Evolutionary conservation across 495 filamentous ascomycete genomes (phyloP).

Genomic region (Xylaria intraflava): DNA sequence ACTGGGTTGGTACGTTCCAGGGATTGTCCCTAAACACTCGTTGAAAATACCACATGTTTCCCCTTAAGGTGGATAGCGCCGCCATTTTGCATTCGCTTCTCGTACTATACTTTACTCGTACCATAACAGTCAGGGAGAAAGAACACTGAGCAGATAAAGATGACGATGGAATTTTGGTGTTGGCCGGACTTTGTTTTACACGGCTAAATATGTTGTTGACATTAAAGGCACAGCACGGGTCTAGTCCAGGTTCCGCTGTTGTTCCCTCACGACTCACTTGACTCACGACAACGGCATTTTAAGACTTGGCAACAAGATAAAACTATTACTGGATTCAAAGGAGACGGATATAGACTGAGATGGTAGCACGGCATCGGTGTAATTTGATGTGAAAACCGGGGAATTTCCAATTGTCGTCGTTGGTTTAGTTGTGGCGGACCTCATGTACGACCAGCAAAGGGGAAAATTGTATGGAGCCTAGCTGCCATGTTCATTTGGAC

Average conservation of each 20-base stretch:
- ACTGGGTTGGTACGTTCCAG: constrained; percentile 46
- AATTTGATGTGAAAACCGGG: constrained; percentile 35
- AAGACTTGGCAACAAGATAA: constrained; percentile 30
- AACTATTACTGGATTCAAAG: constrained; percentile 22
- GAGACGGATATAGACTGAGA: constrained; percentile 34
- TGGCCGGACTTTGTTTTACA: constrained; percentile 23
- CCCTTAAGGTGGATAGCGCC: constrained; percentile 1
- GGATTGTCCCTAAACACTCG: constrained; percentile 48
- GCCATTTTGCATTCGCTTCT: constrained; percentile 25
- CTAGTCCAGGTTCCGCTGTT: constrained; percentile 9
- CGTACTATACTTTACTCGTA: constrained; percentile 29
- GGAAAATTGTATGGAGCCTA: constrained; percentile 14
- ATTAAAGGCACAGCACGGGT: constrained; percentile 16
- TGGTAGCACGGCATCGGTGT: constrained; percentile 33
- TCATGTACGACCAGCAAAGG: constrained; percentile 26
- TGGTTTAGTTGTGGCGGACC: constrained; percentile 14
- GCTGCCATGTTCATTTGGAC: constrained; percentile 10
- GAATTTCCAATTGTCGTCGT: constrained; percentile 15
- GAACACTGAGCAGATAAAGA: constrained; percentile 18
- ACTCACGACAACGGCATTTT: constrained; percentile 30
- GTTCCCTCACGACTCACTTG: constrained; percentile 18
- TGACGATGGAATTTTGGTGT: constrained; percentile 26
- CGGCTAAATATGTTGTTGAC: constrained; percentile 17
- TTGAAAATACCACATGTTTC: constrained; percentile 16
- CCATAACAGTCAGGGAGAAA: constrained; percentile 15